Evolutionary conservation across 305 asterid species (phyloP), one percentile per base, ranked within the genome.

Genomic region (Fraxinus floribunda): DNA sequence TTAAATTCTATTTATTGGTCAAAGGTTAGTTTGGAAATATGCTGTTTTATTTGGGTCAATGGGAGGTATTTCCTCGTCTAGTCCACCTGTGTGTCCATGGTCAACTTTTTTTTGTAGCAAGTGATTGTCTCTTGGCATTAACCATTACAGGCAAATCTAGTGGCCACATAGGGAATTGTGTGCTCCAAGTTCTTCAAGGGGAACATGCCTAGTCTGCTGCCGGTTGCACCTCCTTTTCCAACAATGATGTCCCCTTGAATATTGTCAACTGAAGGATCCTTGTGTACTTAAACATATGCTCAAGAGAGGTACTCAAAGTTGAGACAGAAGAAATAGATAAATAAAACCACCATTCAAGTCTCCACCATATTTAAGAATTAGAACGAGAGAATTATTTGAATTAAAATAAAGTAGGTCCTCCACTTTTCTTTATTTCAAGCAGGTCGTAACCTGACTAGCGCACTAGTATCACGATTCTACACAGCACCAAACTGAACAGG

Each of bases 401-500:
- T 60, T 60, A n/a, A 20, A 60, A 60, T 8, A 5, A 20, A 7
- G 26, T 7, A 60, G 30, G 68, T 1, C 68, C 18, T 57, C 26
- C 24, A 60, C 7, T 6, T 6, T 44, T 44, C 55, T 2, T 44
- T 44, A 44, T 44, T 46, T 46, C n/a, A 46, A 46, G 98, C 98
- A 88, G 98, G 98, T 57, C 99, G 93, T 88, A 96, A 86, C 89
- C 95, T 91, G 80, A 96, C 99, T 83, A 96, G 91, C 85, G 93
- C 99, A 36, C 98, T 94, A 81, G 99, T 96, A 75, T 96, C 99
- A 85, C 99, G 98, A 81, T 82, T 92, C 99, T 96, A 93, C 79
- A 79, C 34, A 86, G 80, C n/a, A n/a, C n/a, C n/a, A n/a, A n/a
- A n/a, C n/a, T n/a, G n/a, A n/a, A n/a, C n/a, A n/a, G n/a, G n/a